Conservation (phyloP, 345 rosid genomes). For the Brassica juncea region DNA sequence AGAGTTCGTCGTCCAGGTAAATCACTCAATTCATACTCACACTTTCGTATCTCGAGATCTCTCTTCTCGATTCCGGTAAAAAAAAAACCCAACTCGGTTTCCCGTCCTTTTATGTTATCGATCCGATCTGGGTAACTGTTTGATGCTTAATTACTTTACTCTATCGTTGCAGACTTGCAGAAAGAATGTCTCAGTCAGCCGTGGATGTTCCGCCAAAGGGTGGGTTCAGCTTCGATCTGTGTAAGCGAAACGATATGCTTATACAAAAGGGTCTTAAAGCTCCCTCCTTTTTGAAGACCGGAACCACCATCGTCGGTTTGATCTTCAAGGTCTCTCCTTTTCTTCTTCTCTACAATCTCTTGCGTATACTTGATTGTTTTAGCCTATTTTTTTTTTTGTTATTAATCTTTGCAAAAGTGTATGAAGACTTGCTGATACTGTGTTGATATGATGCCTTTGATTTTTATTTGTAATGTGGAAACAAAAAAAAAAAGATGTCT, state of each 20-base stretch:
- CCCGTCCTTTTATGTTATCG: not conserved
- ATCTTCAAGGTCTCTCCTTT: conserved; percentile 64
- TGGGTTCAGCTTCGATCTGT: conserved; percentile 92
- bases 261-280: conserved; percentile 60
- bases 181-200: conserved; percentile 57
- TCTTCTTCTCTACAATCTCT: not conserved
- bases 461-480: not conserved
- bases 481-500: not conserved
- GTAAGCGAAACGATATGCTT: conserved; percentile 82
- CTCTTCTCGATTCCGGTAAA: not conserved
- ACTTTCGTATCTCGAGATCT: not conserved
- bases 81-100: not conserved
- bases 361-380: not conserved
- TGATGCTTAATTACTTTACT: not conserved
- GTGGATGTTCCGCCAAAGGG: conserved; percentile 65
- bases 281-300: conserved; percentile 81
- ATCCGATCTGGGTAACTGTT: conserved; percentile 19
- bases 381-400: not conserved
- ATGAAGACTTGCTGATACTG: not conserved
- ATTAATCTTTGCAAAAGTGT: not conserved
- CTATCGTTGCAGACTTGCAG: conserved; percentile 17
- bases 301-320: conserved; percentile 94
- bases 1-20: conserved; percentile 10
- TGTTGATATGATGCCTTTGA: not conserved
- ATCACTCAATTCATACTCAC: not conserved